These are phyloP conservation scores for Leishmania guyanensis DNA, from an alignment of 208 protist genomes.

Conservation along the genomic window DNA sequence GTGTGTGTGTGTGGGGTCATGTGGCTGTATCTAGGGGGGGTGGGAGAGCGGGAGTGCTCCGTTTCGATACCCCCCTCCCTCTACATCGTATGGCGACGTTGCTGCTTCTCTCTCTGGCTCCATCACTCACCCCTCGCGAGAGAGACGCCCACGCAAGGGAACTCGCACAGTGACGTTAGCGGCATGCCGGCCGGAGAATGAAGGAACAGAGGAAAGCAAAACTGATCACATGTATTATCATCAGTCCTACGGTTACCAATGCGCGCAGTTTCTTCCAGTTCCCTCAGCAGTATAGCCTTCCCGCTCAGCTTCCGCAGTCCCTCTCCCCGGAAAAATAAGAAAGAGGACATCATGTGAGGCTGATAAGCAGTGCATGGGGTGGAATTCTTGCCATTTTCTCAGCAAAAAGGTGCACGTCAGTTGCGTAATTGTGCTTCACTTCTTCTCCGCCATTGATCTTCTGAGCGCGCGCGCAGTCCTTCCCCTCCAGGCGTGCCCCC, in stretches of 20 bases:
- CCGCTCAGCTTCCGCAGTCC: background rate
- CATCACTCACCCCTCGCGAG: background rate
- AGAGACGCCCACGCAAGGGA: background rate
- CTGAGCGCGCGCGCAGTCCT: background rate
- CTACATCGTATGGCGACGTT: background rate
- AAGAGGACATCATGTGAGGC: background rate
- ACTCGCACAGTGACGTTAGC: background rate
- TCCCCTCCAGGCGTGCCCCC: background rate
- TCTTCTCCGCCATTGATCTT: background rate
- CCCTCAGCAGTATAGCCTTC: background rate
- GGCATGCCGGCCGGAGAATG: background rate
- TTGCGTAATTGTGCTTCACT: background rate
- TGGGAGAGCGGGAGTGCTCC: background rate
- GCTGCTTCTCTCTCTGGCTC: too few relatives aligned
- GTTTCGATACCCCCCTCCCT: background rate
- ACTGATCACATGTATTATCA: background rate
- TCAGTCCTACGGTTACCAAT: background rate
- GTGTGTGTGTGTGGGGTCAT: background rate
- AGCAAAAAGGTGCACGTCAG: background rate
- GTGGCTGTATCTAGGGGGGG: background rate
- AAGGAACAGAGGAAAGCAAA: background rate
- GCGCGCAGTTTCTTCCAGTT: background rate
- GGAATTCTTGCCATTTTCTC: background rate
- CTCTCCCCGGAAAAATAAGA: background rate
- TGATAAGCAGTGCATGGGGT: background rate